These are phyloP conservation scores for Amanita inopinata DNA, from an alignment of 768 basidiomycete species.

Conservation along the genomic window DNA sequence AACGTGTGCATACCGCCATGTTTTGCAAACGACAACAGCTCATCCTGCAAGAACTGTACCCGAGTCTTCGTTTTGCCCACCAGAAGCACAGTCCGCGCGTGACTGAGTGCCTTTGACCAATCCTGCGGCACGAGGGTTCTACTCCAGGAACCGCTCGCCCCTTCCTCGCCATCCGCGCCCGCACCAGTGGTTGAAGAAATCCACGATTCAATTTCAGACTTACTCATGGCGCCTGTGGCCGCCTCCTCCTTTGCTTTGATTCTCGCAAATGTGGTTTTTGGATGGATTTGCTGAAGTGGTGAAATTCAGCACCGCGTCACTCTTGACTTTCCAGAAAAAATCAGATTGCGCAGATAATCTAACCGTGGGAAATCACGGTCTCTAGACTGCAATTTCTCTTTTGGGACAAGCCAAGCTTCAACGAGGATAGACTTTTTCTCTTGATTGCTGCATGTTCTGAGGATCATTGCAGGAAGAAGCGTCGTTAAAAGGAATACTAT, in stretches of 20 bases:
- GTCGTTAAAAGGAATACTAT: no score
- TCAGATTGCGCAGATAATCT: constrained; percentile 7
- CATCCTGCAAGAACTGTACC: constrained; percentile 3
- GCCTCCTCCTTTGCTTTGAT: constrained; percentile 42
- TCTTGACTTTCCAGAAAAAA: not conserved
- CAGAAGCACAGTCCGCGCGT: constrained; percentile 3
- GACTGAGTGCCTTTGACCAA: constrained; percentile 6
- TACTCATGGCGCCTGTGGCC: constrained; percentile 28
- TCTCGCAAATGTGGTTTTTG: constrained; percentile 32
- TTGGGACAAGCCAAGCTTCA: no score
- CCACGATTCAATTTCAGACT: constrained; percentile 58
- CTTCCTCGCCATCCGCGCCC: constrained; percentile 20
- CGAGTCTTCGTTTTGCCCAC: constrained; percentile 4
- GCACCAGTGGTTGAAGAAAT: constrained; percentile 35
- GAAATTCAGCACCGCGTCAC: not conserved
- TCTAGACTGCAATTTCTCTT: no score
- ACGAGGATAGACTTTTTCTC: no score
- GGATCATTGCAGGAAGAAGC: no score
- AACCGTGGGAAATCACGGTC: constrained; percentile 8
- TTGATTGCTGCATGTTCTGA: no score
- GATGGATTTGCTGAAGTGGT: constrained; percentile 10
- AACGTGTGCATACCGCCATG: constrained; percentile 6
- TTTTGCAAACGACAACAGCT: constrained; percentile 2
- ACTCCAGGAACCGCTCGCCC: constrained; percentile 1
- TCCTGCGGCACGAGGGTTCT: constrained; percentile 1